These are phyloP conservation scores for Paraphoma chrysanthemicola DNA, from an alignment of 2,329 filamentous ascomycete species.

Conservation along the genomic window DNA sequence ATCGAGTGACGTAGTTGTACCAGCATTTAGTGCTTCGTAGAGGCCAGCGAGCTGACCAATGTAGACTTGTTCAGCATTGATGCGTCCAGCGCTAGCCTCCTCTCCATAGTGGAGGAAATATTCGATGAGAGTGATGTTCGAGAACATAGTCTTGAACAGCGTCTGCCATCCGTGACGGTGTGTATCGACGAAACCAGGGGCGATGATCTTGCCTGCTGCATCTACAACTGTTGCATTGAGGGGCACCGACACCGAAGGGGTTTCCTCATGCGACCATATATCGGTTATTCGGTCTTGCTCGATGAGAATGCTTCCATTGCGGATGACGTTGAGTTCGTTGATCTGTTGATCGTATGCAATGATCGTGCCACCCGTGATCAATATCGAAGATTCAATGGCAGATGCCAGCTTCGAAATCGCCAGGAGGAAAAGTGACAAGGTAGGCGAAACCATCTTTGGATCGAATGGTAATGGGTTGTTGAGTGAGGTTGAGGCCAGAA, in stretches of 20 bases:
- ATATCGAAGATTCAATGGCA: background rate
- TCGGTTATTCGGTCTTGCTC: conserved; percentile 46
- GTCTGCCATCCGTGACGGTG: conserved; percentile 62
- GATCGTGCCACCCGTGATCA: background rate
- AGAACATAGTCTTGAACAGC: conserved; percentile 59
- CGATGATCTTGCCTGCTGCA: conserved; percentile 58
- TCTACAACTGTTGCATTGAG: conserved; percentile 53
- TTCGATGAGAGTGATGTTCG: conserved; percentile 53
- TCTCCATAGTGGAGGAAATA: conserved; percentile 22
- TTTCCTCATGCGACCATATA: conserved; percentile 9
- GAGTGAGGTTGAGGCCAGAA: too few species aligned
- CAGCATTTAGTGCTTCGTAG: conserved; percentile 59
- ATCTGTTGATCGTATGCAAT: background rate
- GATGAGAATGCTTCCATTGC: conserved; percentile 42
- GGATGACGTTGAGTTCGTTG: background rate
- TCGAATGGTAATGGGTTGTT: too few species aligned
- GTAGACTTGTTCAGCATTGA: conserved; percentile 31
- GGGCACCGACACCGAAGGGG: conserved; percentile 21
- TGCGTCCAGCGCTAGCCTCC: conserved; percentile 1
- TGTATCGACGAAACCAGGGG: conserved; percentile 64
- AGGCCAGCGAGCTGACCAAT: conserved; percentile 46
- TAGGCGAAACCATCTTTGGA: too few species aligned
- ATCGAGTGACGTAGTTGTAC: conserved; percentile 60
- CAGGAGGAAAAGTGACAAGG: too few species aligned
- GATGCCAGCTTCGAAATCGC: too few species aligned